Evolutionary conservation across 2,329 filamentous ascomycete genomes (phyloP).

Genomic region (Colletotrichum zoysiae): DNA sequence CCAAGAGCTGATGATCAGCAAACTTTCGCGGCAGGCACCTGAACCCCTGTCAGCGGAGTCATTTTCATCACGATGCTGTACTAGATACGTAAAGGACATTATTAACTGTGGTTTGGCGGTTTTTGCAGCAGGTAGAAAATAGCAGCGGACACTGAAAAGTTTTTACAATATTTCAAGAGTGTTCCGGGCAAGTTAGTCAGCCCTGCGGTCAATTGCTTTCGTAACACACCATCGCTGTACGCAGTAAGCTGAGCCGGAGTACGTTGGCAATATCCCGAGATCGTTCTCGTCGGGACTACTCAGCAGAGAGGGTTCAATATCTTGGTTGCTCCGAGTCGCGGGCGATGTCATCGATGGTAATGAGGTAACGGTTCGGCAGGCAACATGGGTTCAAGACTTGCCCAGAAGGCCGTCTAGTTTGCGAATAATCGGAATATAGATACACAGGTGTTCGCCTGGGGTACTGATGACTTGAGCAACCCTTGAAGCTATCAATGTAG

Average conservation of each 20-base stretch:
- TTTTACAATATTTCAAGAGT: not conserved
- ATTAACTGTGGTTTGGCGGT: too few relatives aligned
- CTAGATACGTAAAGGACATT: too few relatives aligned
- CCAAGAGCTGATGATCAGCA: not conserved
- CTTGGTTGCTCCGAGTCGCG: too few relatives aligned
- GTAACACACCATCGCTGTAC: not conserved
- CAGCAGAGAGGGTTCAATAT: too few relatives aligned
- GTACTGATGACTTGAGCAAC: too few relatives aligned
- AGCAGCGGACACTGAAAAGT: not conserved
- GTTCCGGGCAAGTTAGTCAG: not conserved
- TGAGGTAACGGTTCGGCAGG: too few relatives aligned
- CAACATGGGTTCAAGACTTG: too few relatives aligned
- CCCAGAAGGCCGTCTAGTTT: too few relatives aligned
- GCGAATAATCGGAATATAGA: too few relatives aligned
- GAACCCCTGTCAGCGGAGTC: not conserved
- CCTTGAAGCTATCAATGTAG: too few relatives aligned
- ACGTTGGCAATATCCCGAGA: not conserved
- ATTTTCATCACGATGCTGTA: not conserved
- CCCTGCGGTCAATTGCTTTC: not conserved
- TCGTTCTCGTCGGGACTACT: not conserved
- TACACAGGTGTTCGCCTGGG: too few relatives aligned
- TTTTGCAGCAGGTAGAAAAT: not conserved
- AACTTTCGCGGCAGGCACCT: not conserved
- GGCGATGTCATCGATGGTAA: too few relatives aligned
- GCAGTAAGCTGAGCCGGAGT: not conserved